Evolutionary conservation across 2,329 filamentous ascomycete species (phyloP), one percentile per base, ranked within the genome.

Genomic region (Fusarium euwallaceae): DNA sequence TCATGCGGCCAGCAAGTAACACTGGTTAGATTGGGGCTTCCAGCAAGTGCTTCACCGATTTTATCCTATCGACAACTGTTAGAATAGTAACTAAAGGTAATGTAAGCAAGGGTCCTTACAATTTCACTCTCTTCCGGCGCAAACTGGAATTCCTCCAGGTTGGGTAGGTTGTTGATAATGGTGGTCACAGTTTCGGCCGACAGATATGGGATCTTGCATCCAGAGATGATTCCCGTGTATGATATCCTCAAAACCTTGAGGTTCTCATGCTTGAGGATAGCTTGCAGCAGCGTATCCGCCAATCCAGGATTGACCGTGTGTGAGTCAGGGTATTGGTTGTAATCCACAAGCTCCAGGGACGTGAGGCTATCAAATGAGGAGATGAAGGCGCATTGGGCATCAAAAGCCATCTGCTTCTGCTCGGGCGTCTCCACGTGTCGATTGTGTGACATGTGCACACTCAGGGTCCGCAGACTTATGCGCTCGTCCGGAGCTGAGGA

Each of bases 291-390:
- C 1, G 27, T 34, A 8, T 56, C 34, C 4, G 63, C 16, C 5
- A 78, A 11, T 1, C 27, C 75, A 9, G 65, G 70, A 5, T 72
- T 69, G 0, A 16, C 16, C 9, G 29, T 12, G 17, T 48, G 29
- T 2, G 29, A 29, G 0, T 17, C 12, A 6, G 36, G 36, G 51
- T 66, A 69, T 14, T 70, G 34, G 1, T 56, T 66, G 14, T 58
- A 67, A 6, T 67, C 61, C 6, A 37, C 5, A 1, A 78, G 5
- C 7, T 39, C 29, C 8, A 78, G 53, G 6, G 22, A 60, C 1
- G 63, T 67, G 22, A 78, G 43, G 0, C 64, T 73, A 29, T 72
- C 39, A 3, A 78, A 78, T 14, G 73, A 72, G 6, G 70, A 69
- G 1, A 78, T 37, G 6, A 78, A 65, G 8, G 39, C 36, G 14